Percentiles rank a stretch among this genome's conserved stretches.
Conservation (phyloP, 305 asterid genomes). For the Fraxinus paxiana region DNA sequence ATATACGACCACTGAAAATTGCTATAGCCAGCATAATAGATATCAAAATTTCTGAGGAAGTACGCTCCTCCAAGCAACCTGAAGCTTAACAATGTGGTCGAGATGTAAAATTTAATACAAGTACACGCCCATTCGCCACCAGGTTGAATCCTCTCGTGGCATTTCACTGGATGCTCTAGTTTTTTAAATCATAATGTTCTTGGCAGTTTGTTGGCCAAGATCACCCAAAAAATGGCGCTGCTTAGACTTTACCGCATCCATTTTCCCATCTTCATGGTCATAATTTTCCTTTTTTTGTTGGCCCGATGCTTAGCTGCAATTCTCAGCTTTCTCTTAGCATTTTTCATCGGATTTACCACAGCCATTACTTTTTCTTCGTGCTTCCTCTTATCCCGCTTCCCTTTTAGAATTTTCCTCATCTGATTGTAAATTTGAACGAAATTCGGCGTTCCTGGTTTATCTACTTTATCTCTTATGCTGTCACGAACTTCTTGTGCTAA, state of each 20-base stretch:
- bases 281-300: slow-evolving; percentile 79
- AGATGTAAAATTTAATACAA: neutral
- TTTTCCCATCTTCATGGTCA: slow-evolving; percentile 70
- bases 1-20: neutral
- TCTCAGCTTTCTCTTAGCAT: slow-evolving; percentile 87
- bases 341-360: slow-evolving; percentile 73
- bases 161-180: neutral
- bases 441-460: slow-evolving; percentile 47
- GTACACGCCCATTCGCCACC: neutral
- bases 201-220: neutral
- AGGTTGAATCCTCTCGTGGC: neutral
- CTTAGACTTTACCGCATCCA: slow-evolving; percentile 41
- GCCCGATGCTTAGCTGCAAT: slow-evolving; percentile 67
- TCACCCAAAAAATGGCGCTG: neutral
- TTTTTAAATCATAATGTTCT: neutral
- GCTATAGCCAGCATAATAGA: neutral
- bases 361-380: slow-evolving; percentile 77
- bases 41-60: neutral
- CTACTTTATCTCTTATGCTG: slow-evolving; percentile 50
- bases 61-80: neutral
- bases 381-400: slow-evolving; percentile 83
- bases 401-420: slow-evolving; percentile 60
- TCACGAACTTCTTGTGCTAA: slow-evolving; percentile 59
- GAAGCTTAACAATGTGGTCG: neutral
- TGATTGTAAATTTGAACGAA: slow-evolving; percentile 61